Percentiles rank a stretch among this genome's conserved stretches.
Evolutionary conservation across 306 rosid species (phyloP).

Genomic region (Sicyos edulis): DNA sequence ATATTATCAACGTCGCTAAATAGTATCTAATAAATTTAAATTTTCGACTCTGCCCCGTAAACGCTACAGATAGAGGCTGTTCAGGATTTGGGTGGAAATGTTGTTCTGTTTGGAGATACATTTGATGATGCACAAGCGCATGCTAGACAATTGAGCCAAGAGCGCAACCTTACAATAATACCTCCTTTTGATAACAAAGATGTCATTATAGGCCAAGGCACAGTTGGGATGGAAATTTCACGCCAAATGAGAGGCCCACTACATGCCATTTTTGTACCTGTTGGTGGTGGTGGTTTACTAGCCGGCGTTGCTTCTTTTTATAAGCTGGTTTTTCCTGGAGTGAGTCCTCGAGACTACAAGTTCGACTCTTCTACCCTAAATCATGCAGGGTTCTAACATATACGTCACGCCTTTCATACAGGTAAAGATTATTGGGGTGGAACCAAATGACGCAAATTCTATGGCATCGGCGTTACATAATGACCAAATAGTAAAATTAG

Average conservation of each 20-base stretch:
- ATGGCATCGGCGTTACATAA: constrained; percentile 77
- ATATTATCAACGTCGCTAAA: too few relatives aligned
- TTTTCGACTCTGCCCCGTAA: not conserved
- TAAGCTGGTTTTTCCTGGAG: constrained; percentile 81
- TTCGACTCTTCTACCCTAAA: not conserved
- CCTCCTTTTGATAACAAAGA: constrained; percentile 91
- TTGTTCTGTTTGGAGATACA: constrained; percentile 70
- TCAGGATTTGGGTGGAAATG: constrained; percentile 64
- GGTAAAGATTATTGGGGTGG: constrained; percentile 90
- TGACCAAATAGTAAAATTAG: constrained; percentile 61
- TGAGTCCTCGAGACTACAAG: not conserved
- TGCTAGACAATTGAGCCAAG: constrained; percentile 55
- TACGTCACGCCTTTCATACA: constrained; percentile 19
- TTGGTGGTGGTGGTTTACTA: constrained; percentile 92
- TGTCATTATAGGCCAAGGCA: constrained; percentile 85
- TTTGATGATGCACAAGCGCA: constrained; percentile 84
- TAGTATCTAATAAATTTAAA: too few relatives aligned
- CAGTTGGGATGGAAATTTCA: constrained; percentile 80
- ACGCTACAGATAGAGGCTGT: constrained; percentile 62
- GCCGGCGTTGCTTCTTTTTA: constrained; percentile 91
- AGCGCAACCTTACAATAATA: constrained; percentile 58
- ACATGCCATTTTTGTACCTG: constrained; percentile 87
- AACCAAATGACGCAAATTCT: constrained; percentile 32
- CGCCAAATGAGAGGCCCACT: constrained; percentile 56
- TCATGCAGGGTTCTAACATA: too few relatives aligned